Conservation (phyloP, 1,284 basidiomycete genomes). For the Leucocoprinus gongylophorus region DNA sequence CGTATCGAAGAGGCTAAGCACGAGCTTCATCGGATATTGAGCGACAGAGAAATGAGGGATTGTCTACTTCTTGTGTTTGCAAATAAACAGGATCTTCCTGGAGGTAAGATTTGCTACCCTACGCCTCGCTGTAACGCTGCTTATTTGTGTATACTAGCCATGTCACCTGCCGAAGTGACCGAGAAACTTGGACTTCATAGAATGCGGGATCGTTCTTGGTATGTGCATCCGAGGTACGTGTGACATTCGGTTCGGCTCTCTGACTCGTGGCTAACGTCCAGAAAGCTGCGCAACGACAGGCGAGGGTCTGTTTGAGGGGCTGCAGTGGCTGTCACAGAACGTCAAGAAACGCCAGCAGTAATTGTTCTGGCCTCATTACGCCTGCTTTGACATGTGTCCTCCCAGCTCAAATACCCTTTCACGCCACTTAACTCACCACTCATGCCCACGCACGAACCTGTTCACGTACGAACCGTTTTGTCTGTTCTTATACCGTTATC, state of each 20-base stretch:
- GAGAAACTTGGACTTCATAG: conserved; percentile 94
- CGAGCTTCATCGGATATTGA: conserved; percentile 94
- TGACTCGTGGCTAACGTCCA: neutral
- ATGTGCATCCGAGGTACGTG: conserved; percentile 91
- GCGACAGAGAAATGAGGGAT: conserved; percentile 98
- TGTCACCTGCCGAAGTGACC: conserved; percentile 98
- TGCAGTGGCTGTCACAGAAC: conserved; percentile 95
- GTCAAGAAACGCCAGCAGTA: conserved; percentile 84
- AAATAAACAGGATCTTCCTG: conserved; percentile 98
- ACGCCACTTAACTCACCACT: conserved; percentile 22
- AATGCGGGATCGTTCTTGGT: conserved; percentile 98
- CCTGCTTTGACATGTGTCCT: conserved; percentile 18
- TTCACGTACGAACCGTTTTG: conserved; percentile 30
- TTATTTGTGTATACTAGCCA: conserved; percentile 49
- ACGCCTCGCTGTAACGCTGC: neutral
- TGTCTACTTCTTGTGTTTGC: conserved; percentile 96
- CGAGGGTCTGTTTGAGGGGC: conserved; percentile 91
- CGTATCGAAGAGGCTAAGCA: conserved; percentile 95
- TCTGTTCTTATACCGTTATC: conserved; percentile 20
- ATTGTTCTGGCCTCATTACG: conserved; percentile 19
- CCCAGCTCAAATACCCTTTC: conserved; percentile 25
- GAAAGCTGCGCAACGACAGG: conserved; percentile 90
- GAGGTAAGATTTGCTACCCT: conserved; percentile 47
- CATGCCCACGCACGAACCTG: conserved; percentile 33
- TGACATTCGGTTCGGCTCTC: neutral